Evolutionary conservation across 495 filamentous ascomycete genomes (phyloP).

Genomic region (Xylaria bambusicola): DNA sequence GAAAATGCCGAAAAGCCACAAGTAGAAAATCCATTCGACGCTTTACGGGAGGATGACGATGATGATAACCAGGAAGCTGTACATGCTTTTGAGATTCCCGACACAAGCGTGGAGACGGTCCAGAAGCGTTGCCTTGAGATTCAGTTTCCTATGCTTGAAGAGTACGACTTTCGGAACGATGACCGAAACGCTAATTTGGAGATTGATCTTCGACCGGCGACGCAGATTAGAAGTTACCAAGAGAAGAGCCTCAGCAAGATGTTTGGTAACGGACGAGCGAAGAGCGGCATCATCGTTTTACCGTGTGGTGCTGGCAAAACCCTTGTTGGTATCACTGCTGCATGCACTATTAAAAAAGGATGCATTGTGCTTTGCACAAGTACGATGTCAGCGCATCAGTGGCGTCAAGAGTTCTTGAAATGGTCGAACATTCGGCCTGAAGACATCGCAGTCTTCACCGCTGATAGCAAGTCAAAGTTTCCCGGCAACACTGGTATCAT

Average conservation of each 20-base stretch:
- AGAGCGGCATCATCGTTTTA: conserved; percentile 95
- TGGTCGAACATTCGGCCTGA: conserved; percentile 97
- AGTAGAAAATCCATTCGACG: conserved; percentile 49
- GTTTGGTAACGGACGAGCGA: conserved; percentile 97
- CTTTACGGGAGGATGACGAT: conserved; percentile 80
- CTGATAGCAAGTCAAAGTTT: conserved; percentile 90
- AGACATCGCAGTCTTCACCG: conserved; percentile 92
- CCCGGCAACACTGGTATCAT: conserved; percentile 89
- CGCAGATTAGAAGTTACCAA: conserved; percentile 88
- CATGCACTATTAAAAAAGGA: conserved; percentile 95
- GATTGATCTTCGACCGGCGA: conserved; percentile 84
- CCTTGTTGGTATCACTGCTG: conserved; percentile 93
- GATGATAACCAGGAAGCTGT: conserved; percentile 87
- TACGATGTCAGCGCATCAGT: conserved; percentile 97
- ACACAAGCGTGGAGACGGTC: conserved; percentile 75
- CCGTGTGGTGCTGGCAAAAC: conserved; percentile 98
- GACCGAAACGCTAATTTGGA: conserved; percentile 84
- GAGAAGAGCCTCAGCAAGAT: conserved; percentile 97
- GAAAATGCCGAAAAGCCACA: conserved; percentile 34
- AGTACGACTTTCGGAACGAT: conserved; percentile 98
- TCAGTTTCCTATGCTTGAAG: conserved; percentile 84
- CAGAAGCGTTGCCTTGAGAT: conserved; percentile 89
- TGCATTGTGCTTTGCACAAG: conserved; percentile 94
- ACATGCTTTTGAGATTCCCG: conserved; percentile 90
- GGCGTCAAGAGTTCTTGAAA: conserved; percentile 92